Percentiles rank a stretch among this genome's conserved stretches.
Evolutionary conservation across 2,329 filamentous ascomycete species (phyloP).

Genomic region (Aspergillus luchuensis): DNA sequence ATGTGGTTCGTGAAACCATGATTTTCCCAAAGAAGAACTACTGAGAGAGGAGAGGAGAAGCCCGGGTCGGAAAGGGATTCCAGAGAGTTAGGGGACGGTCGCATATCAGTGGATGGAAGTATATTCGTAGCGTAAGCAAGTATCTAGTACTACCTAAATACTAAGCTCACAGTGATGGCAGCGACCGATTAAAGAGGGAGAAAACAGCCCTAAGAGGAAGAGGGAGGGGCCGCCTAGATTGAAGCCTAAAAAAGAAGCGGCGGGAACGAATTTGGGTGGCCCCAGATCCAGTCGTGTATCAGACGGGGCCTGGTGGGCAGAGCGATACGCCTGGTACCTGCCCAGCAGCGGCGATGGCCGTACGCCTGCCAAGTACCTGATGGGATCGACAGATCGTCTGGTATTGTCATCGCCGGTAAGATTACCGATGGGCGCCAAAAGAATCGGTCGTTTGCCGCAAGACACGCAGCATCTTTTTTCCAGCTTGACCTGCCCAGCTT

Average conservation of each 20-base stretch:
- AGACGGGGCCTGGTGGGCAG: slow-evolving; percentile 3
- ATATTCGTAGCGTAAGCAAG: background rate
- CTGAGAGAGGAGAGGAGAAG: too few relatives aligned
- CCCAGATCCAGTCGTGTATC: slow-evolving; percentile 14
- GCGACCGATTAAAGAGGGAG: background rate
- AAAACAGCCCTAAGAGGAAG: background rate
- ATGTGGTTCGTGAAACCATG: slow-evolving; percentile 7
- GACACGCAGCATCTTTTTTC: slow-evolving; percentile 29
- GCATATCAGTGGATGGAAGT: background rate
- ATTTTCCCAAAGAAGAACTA: background rate
- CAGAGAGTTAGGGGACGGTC: background rate
- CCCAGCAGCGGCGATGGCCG: slow-evolving; percentile 8
- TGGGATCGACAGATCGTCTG: slow-evolving; percentile 24
- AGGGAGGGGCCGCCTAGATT: slow-evolving; percentile 19
- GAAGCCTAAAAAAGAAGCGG: slow-evolving; percentile 31
- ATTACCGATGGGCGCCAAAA: background rate
- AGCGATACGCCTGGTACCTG: slow-evolving; percentile 13
- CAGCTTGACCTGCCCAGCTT: slow-evolving; percentile 21
- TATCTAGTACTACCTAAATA: background rate
- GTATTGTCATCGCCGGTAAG: slow-evolving; percentile 20
- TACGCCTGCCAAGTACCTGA: slow-evolving; percentile 17
- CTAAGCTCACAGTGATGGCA: background rate
- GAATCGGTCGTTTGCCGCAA: slow-evolving; percentile 12
- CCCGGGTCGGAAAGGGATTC: background rate
- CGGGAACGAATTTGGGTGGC: slow-evolving; percentile 22